Evolutionary conservation across 306 rosid species (phyloP).

Genomic region (Ceratonia siliqua): DNA sequence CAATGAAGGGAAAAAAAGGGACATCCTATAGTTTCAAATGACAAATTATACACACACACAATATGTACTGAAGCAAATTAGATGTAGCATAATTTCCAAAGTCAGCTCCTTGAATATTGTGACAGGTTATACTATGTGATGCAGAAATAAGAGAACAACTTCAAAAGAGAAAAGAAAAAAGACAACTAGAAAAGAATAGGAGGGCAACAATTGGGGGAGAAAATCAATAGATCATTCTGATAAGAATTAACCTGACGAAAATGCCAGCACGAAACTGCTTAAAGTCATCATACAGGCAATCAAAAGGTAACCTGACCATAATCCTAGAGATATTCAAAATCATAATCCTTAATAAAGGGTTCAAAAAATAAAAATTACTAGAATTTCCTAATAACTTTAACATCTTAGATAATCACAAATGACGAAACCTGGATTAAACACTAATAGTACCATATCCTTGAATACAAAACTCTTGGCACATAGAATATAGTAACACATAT

Average conservation of each 20-base stretch:
- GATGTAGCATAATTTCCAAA: not conserved
- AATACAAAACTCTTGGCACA: not conserved
- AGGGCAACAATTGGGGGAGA: not conserved
- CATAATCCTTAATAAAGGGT: not conserved
- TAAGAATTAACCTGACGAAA: not conserved
- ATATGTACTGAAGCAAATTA: not conserved
- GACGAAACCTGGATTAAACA: not conserved
- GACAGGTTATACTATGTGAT: not conserved
- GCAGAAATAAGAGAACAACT: not conserved
- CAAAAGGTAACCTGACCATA: not conserved
- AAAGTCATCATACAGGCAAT: not conserved
- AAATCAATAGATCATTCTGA: not conserved
- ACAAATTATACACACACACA: not conserved
- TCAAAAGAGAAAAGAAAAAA: not conserved
- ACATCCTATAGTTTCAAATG: not conserved
- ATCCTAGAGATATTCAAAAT: not conserved
- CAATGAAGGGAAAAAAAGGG: not conserved
- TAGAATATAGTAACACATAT: not conserved
- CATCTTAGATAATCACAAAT: not conserved
- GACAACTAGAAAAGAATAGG: not conserved
- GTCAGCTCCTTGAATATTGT: not conserved
- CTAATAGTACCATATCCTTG: not conserved
- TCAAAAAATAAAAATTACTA: not conserved
- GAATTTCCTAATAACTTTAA: not conserved
- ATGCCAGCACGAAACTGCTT: not conserved